Evolutionary conservation across 192 early-diverging fungal genomes (phyloP).

Genomic region (Backusella mclennaniae): DNA sequence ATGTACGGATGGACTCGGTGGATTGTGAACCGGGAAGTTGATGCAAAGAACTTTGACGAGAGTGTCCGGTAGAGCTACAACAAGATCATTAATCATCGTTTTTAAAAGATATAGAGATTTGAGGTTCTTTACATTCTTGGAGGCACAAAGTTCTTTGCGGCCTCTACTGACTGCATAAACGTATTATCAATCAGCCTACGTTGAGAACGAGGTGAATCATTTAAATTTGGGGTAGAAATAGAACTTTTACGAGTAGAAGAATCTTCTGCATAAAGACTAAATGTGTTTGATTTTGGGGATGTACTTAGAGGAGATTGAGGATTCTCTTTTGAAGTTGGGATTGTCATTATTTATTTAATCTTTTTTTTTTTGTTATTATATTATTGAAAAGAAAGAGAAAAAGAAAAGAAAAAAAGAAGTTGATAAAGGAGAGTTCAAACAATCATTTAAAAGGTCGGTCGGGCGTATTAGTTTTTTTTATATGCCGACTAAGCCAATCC

Average conservation of each 20-base stretch:
- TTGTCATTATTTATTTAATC: not conserved
- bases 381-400: not conserved
- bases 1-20: not conserved
- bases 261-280: slow-evolving; percentile 13
- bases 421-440: not conserved
- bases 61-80: not conserved
- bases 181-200: slow-evolving; percentile 6
- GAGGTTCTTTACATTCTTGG: slow-evolving; percentile 1
- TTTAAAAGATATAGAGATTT: no score
- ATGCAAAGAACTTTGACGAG: not conserved
- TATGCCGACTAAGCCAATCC: slow-evolving; percentile 3
- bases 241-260: slow-evolving; percentile 14
- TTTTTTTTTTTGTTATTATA: not conserved
- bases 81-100: no score
- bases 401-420: not conserved
- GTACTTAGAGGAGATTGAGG: not conserved
- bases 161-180: not conserved
- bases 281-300: slow-evolving; percentile 6
- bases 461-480: not conserved
- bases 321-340: not conserved
- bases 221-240: not conserved
- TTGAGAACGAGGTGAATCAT: slow-evolving; percentile 13
- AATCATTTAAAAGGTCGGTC: not conserved
- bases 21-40: slow-evolving; percentile 4
- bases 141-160: slow-evolving; percentile 10